A percentile compares a stretch with the other conserved stretches of the same genome.
Conservation (phyloP, 805 yeast genomes). For the Brettanomyces sp. region DNA sequence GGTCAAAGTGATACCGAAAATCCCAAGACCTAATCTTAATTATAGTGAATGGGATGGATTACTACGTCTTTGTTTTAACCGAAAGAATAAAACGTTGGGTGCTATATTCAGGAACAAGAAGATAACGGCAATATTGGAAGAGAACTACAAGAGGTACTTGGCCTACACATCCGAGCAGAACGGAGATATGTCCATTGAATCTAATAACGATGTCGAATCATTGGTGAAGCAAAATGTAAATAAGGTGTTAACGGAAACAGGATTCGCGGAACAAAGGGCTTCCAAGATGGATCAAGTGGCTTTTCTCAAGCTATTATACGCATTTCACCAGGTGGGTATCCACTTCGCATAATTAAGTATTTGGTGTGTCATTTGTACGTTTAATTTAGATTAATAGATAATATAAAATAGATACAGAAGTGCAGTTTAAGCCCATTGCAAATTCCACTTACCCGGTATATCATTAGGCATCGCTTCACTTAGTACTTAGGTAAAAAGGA, state of each 20-base stretch:
- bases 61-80: constrained; percentile 79
- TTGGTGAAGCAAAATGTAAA: constrained; percentile 63
- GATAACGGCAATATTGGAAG: constrained; percentile 71
- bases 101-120: constrained; percentile 86
- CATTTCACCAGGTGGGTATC: constrained; percentile 94
- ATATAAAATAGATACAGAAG: too few species aligned
- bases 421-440: too few species aligned
- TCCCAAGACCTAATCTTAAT: constrained; percentile 89
- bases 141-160: constrained; percentile 76
- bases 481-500: too few species aligned
- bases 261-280: constrained; percentile 75
- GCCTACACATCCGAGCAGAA: constrained; percentile 37
- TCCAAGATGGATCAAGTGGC: constrained; percentile 94
- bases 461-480: too few species aligned
- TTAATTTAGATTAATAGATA: background rate
- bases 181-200: constrained; percentile 37
- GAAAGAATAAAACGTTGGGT: constrained; percentile 86
- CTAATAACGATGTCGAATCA: constrained; percentile 27
- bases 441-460: too few species aligned
- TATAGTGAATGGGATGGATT: constrained; percentile 97
- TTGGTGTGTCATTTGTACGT: background rate
- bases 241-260: constrained; percentile 71
- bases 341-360: constrained; percentile 64
- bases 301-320: constrained; percentile 74
- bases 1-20: constrained; percentile 84